Base-by-base conservation (phyloP, 1,284 basidiomycete genomes). In the Puccinia polysora region DNA sequence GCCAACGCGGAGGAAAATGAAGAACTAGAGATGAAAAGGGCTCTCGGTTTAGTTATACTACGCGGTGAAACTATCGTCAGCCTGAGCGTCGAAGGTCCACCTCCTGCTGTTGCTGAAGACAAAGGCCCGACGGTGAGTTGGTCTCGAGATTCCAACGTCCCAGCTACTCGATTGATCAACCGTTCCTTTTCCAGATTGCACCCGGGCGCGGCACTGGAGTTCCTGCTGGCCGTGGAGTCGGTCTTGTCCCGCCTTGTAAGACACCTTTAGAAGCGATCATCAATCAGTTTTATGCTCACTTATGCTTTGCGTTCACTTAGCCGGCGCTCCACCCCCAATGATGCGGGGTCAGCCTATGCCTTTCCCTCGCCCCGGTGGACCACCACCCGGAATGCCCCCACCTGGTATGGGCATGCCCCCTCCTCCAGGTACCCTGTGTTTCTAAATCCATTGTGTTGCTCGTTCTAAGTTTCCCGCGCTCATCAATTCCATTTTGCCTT, bases 41-140 rank as follows among this genome's bases (percentile, higher is more conserved):
- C 91, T 0, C 85, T 99, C 30, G 96, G 96, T 28, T 84, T 99
- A 45, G 91, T 98, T 69, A 97, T 99, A 78, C 82, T 98, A 76
- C 86, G 96, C 74, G 96, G 96, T 74, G 96, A 98, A 82, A 91
- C 91, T 0, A 91, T 98, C 56, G 95, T 99, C 78, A 93, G 90
- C 78, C 84, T 98, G 76, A 89, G 87, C 74, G 92, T 97, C 28
- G 96, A 97, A 80, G 95, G 94, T 2, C 95, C 95, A 2, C 96
- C 96, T 52, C 94, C 96, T 4, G 85, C 88, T 18, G 86, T 88
- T n/a, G 89, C 93, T 70, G 89, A 91, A 20, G 88, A 91, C 78
- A 93, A 93, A 80, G 89, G 90, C 82, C 87, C 86, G 77, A 84
- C 82, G 71, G 87, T 73, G 62, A 75, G 59, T 88, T 67, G 75